Evolutionary conservation across 1,139 yeast species (phyloP).

Genomic region (Ogataea hybrid): DNA sequence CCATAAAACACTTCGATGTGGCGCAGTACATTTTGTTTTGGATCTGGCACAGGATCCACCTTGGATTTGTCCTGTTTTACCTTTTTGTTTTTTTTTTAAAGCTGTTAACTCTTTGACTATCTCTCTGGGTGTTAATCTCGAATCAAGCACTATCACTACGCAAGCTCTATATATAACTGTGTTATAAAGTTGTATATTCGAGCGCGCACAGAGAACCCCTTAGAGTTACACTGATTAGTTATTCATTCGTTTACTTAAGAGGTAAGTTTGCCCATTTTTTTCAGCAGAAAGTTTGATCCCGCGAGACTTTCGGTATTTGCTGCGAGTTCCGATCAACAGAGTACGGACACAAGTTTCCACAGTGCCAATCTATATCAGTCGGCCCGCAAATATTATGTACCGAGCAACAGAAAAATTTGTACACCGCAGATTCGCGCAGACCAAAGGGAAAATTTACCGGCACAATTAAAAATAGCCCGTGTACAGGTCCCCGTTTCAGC

Average conservation of each 20-base stretch:
- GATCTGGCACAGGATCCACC: slow-evolving; percentile 6
- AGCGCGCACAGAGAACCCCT: slow-evolving; percentile 6
- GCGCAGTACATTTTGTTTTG: slow-evolving; percentile 7
- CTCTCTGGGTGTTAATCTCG: slow-evolving; percentile 5
- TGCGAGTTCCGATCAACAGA: no score
- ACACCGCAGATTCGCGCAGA: slow-evolving; percentile 8
- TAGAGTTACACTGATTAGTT: slow-evolving; percentile 10
- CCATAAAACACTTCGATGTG: slow-evolving; percentile 3
- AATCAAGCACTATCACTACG: slow-evolving; percentile 1
- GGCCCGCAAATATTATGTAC: not conserved
- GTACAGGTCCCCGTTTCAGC: slow-evolving; percentile 7
- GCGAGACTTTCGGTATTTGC: no score
- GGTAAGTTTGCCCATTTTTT: slow-evolving; percentile 2
- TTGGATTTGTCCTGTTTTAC: slow-evolving; percentile 5
- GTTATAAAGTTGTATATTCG: slow-evolving; percentile 4
- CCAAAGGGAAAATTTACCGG: slow-evolving; percentile 2
- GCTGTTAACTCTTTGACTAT: slow-evolving; percentile 8
- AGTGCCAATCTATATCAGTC: not conserved
- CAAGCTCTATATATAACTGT: slow-evolving; percentile 5
- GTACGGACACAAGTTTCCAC: not conserved
- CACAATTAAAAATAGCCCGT: not conserved
- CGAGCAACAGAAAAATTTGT: slow-evolving; percentile 9
- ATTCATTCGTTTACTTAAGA: slow-evolving; percentile 5
- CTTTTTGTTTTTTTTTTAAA: slow-evolving; percentile 4
- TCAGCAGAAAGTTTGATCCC: not conserved